Conservation (phyloP, 2,329 filamentous ascomycete genomes). For the Microcera coccophila region DNA sequence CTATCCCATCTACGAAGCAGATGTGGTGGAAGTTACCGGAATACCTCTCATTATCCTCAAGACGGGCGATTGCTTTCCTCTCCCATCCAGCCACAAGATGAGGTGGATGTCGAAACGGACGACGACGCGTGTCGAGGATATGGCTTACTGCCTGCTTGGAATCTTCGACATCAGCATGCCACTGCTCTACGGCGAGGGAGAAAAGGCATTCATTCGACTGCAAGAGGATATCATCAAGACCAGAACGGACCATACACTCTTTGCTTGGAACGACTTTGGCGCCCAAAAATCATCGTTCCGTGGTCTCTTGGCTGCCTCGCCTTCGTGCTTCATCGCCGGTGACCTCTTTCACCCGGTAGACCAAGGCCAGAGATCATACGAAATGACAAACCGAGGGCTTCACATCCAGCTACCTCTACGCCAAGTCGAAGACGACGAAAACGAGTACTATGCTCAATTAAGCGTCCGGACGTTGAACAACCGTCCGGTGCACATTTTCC, state of each 20-base stretch:
- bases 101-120: background rate
- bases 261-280: background rate
- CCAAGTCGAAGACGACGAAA: background rate
- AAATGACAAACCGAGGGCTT: background rate
- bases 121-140: background rate
- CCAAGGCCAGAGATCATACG: background rate
- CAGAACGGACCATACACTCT: background rate
- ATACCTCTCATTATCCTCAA: too few relatives aligned
- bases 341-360: background rate
- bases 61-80: too few relatives aligned
- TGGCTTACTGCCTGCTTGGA: background rate
- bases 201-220: background rate
- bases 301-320: background rate
- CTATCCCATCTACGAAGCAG: too few relatives aligned
- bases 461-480: too few relatives aligned
- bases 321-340: background rate
- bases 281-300: background rate
- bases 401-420: background rate
- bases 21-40: too few relatives aligned
- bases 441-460: background rate
- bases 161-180: background rate
- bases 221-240: background rate
- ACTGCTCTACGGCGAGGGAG: too few relatives aligned
- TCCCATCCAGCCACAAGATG: too few relatives aligned
- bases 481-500: too few relatives aligned